Evolutionary conservation across 2,329 filamentous ascomycete genomes (phyloP), one percentile per base, ranked within the genome.

Genomic region (Cercospora citrullina): DNA sequence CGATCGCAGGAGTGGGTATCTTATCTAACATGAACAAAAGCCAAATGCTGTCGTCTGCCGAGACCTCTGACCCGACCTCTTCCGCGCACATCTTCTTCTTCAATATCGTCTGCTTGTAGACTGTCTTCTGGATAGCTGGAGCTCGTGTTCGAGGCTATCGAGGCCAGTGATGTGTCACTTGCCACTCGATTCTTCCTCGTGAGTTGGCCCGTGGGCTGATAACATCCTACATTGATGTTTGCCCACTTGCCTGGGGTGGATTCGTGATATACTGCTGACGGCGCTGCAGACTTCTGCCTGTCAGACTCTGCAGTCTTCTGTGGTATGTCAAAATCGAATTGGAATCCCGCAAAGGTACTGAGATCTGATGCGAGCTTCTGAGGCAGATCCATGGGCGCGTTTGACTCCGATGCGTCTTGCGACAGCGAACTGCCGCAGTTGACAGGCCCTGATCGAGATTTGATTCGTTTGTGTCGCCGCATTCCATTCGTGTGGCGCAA

Each of bases 31-130:
- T 55, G 48, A 28, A 39, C 61, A 42, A 18, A 51, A 51, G 39
- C 21, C 31, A 63, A 39, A 57, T 53, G 30, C n/a, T 53, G 31
- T 53, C 26, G 36, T 53, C 51, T 30, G 33, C 36, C 31, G 33
- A 68, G 55, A 16, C 66, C 67, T 60, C 61, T 63, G 36, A 61
- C 23, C 23, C 70, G 64, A 16, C 64, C 14, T 59, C 70, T 59
- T 28, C 70, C 70, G 31, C 70, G 63, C 7, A 62, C 36, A 30
- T 69, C 66, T 36, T 66, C 42, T 53, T 72, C 70, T 21, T 65
- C 65, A 39, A 71, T 71, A 18, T 72, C 69, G 21, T 65, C 70
- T n/a, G 70, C 70, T 36, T 72, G 70, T 23, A 26, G 28, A 58
- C 62, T 69, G n/a, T 18, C 36, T 30, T 72, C 68, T n/a, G 68